phyloP scores from a whole-genome alignment of 139 green algal species.

The Marvania coccoides region DNA sequence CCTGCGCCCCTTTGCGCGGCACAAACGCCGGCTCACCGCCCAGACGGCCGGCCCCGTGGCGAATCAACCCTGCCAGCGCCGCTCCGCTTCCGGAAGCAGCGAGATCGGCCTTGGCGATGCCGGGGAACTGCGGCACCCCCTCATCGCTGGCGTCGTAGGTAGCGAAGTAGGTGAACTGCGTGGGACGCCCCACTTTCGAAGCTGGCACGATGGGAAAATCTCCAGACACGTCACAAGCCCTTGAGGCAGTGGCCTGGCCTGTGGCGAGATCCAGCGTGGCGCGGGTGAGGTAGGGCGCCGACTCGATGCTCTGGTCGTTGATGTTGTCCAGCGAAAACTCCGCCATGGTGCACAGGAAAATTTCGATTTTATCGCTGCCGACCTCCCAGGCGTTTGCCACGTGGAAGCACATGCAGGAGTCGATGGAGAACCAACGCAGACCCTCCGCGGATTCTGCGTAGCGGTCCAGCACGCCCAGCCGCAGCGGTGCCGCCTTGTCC shows the following conservation, averaged over 20 bases:
- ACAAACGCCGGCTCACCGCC: constrained; percentile 74
- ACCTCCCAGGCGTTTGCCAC: constrained; percentile 54
- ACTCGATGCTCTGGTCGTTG: background rate
- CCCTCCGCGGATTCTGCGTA: constrained; percentile 9
- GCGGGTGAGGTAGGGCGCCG: constrained; percentile 3
- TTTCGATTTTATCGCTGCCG: constrained; percentile 12
- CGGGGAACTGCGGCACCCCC: constrained; percentile 25
- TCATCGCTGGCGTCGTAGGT: constrained; percentile 4
- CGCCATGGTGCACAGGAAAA: constrained; percentile 23
- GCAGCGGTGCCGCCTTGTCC: constrained; percentile 13
- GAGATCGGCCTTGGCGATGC: constrained; percentile 66
- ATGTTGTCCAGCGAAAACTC: constrained; percentile 30
- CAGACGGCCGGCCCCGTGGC: constrained; percentile 23
- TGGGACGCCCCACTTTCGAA: constrained; percentile 18
- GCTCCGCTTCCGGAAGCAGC: background rate
- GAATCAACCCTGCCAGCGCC: constrained; percentile 24
- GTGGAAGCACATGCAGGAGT: constrained; percentile 25
- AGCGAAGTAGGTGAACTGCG: constrained; percentile 22
- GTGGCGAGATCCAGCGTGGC: constrained; percentile 43
- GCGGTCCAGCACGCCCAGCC: constrained; percentile 50
- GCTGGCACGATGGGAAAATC: constrained; percentile 54
- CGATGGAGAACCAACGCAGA: constrained; percentile 52
- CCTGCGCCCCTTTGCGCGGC: constrained; percentile 9
- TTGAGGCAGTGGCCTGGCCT: constrained; percentile 6
- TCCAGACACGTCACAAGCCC: constrained; percentile 19